Evolutionary conservation across 2,329 filamentous ascomycete species (phyloP), one percentile per base, ranked within the genome.

Genomic region (Colletotrichum sp.): DNA sequence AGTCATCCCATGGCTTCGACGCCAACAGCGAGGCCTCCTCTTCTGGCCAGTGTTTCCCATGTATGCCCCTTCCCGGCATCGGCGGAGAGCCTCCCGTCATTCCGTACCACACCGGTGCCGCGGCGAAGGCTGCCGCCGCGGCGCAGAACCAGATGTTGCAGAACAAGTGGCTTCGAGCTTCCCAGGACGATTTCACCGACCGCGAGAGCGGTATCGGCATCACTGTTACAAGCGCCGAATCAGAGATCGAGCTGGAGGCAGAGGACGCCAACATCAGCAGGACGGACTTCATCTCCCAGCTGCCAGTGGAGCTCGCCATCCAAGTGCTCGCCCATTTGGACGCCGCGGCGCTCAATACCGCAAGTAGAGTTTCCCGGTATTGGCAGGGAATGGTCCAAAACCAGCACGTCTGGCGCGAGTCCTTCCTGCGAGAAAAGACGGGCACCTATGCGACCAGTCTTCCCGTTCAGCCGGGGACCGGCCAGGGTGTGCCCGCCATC

Each of bases 151-250:
- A 85, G 82, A 64, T 84, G 7, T 71, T 84, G 3, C 82, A 87
- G 34, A 87, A 86, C 55, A 84, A 86, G 66, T 87, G 88, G 83
- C 81, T 90, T 9, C 81, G 86, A 10, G 82, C 84, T 6, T 79
- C 81, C 24, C 79, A 80, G 3, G 88, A 91, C 4, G 88, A 89
- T 21, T 78, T 76, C 18, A 91, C 89, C 78, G 91, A 93, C 78
- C 86, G 88, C 30, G 92, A 93, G 83, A 93, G 92, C 79, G 92
- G 92, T 24, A 92, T 93, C 68, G 91, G 91, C 36, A 93, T 93
- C 66, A 86, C 88, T 1, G 83, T 92, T 4, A 88, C 89, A 2
- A 82, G 87, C 21, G 83, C 86, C 21, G 86, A 86, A 5, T 78
- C 82, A 2, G 85, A 86, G 30, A 82, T 83, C 6, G 85, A 87